A percentile compares a stretch with the other conserved stretches of the same genome.
These are phyloP conservation scores for Austroboletus rostrupii DNA, from an alignment of 1,284 basidiomycete genomes.

Conservation along the genomic window DNA sequence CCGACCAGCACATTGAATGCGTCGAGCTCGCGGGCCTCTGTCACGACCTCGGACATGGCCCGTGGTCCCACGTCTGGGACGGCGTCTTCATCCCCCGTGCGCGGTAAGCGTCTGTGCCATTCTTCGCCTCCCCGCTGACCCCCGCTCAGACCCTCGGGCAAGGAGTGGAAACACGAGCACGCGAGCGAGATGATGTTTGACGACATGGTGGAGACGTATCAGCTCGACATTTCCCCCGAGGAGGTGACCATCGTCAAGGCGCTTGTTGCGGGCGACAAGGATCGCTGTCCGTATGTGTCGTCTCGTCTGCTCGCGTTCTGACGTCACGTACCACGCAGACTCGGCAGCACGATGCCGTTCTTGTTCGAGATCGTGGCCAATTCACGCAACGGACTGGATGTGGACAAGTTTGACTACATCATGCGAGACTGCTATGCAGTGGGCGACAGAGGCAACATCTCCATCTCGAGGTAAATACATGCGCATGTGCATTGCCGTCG, in stretches of 20 bases:
- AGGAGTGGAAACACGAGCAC: slow-evolving; percentile 50
- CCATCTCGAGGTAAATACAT: slow-evolving; percentile 33
- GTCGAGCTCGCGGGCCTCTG: slow-evolving; percentile 54
- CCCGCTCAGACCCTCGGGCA: not conserved
- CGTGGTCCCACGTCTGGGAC: slow-evolving; percentile 61
- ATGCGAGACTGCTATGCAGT: slow-evolving; percentile 66
- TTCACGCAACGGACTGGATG: slow-evolving; percentile 72
- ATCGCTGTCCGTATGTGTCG: slow-evolving; percentile 34
- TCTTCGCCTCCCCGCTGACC: no score
- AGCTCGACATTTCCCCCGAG: slow-evolving; percentile 36
- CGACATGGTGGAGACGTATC: slow-evolving; percentile 43
- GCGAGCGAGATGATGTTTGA: slow-evolving; percentile 62
- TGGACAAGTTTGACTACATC: slow-evolving; percentile 86
- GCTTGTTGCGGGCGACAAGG: slow-evolving; percentile 44
- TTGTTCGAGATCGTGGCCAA: slow-evolving; percentile 76
- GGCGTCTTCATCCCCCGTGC: slow-evolving; percentile 46
- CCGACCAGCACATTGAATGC: slow-evolving; percentile 47
- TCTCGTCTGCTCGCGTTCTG: not conserved
- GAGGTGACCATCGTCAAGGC: slow-evolving; percentile 49
- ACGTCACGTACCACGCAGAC: slow-evolving; percentile 12
- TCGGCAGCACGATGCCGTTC: slow-evolving; percentile 43
- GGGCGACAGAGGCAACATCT: slow-evolving; percentile 58
- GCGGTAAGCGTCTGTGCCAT: slow-evolving; percentile 28
- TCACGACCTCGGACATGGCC: slow-evolving; percentile 58
- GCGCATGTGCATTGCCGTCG: not conserved